Percentiles rank a stretch among this genome's conserved stretches.
Evolutionary conservation across 768 basidiomycete species (phyloP).

Genomic region (Leccinum subgranulosum): DNA sequence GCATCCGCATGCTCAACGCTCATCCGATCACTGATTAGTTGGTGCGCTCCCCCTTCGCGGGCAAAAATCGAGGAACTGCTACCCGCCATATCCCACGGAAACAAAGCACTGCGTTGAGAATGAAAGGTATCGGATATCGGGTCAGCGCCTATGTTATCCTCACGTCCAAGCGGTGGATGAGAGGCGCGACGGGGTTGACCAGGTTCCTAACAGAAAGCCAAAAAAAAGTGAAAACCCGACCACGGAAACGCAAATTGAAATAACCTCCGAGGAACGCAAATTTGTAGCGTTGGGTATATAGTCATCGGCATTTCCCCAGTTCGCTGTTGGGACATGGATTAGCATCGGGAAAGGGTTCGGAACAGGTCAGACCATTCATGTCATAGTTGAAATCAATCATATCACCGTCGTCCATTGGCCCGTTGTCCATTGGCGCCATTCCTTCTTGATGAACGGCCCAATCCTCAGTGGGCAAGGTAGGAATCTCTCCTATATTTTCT

Average conservation of each 20-base stretch:
- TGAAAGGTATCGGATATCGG: conserved; percentile 37
- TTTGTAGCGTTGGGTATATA: conserved; percentile 17
- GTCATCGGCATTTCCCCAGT: conserved; percentile 20
- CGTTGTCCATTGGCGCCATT: conserved; percentile 5
- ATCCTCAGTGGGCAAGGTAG: conserved; percentile 5
- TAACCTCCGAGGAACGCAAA: conserved; percentile 62
- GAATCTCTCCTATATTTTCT: not conserved
- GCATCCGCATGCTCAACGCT: conserved; percentile 53
- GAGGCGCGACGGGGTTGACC: conserved; percentile 80
- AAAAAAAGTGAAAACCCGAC: conserved; percentile 11
- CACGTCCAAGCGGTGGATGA: conserved; percentile 48
- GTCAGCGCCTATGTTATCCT: conserved; percentile 49
- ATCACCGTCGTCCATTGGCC: conserved; percentile 8
- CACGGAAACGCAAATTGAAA: conserved; percentile 13
- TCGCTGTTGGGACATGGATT: conserved; percentile 1
- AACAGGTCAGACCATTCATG: conserved; percentile 18
- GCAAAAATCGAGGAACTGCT: conserved; percentile 53
- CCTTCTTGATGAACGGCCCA: conserved; percentile 12
- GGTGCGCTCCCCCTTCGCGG: conserved; percentile 31
- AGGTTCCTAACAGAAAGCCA: conserved; percentile 55
- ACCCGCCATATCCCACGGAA: conserved; percentile 84
- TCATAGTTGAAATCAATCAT: conserved; percentile 24
- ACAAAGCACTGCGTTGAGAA: conserved; percentile 68
- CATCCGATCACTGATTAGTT: conserved; percentile 41
- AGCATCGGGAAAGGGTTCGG: conserved; percentile 3